These are phyloP conservation scores for Keithomyces neogunnii DNA, from an alignment of 2,329 filamentous ascomycete species.

Conservation along the genomic window DNA sequence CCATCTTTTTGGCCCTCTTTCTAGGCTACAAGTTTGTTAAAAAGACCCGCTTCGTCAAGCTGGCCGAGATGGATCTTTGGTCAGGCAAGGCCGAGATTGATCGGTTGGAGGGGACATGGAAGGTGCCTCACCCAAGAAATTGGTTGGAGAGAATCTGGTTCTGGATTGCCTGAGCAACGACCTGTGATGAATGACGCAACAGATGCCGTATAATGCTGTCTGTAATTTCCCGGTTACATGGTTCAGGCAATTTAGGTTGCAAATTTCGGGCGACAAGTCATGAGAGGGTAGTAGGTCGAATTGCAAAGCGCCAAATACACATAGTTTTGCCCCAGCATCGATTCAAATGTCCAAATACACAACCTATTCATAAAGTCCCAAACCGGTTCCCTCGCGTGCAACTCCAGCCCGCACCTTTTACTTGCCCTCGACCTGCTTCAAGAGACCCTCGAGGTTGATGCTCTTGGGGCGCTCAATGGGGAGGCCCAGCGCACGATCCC, in stretches of 20 bases:
- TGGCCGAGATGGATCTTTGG: conserved; percentile 31
- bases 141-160: conserved; percentile 31
- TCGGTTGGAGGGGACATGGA: conserved; percentile 27
- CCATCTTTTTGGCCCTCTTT: conserved; percentile 56
- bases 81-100: conserved; percentile 31
- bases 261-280: too few relatives aligned
- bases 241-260: too few relatives aligned
- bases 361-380: not conserved
- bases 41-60: conserved; percentile 39
- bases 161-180: conserved; percentile 26
- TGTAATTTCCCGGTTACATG: too few relatives aligned
- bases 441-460: conserved; percentile 81
- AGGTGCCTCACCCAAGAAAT: conserved; percentile 25
- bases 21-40: conserved; percentile 57
- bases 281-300: too few relatives aligned
- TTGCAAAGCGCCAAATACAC: too few relatives aligned
- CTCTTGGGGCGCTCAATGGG: conserved; percentile 98
- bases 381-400: not conserved
- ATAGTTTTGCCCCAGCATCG: not conserved
- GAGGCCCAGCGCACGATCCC: conserved; percentile 87
- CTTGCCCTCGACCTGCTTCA: conserved; percentile 53
- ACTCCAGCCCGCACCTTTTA: conserved; percentile 13
- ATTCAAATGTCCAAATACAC: not conserved
- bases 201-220: too few relatives aligned
- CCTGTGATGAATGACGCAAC: not conserved